These are phyloP conservation scores for Leccinum variicolor DNA, from an alignment of 768 basidiomycete species.

Conservation along the genomic window DNA sequence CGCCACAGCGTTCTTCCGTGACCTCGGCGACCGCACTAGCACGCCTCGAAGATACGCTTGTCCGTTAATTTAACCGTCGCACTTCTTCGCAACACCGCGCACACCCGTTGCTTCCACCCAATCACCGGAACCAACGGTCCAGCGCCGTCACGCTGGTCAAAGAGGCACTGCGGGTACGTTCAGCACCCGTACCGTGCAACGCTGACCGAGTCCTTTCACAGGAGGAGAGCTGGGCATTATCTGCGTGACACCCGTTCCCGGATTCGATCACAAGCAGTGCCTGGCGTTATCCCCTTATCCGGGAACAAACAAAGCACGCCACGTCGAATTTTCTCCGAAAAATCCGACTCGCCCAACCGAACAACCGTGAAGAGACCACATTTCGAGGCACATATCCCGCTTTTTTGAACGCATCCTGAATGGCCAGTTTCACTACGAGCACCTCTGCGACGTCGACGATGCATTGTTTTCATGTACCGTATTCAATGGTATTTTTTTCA, in stretches of 20 bases:
- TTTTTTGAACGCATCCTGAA: conserved; percentile 13
- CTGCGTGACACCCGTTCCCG: conserved; percentile 2
- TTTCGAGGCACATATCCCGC: background rate
- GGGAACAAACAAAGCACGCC: conserved; percentile 31
- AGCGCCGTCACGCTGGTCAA: background rate
- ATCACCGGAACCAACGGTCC: conserved; percentile 18
- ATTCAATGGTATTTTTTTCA: conserved; percentile 31
- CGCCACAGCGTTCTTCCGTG: background rate
- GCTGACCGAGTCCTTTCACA: conserved; percentile 5
- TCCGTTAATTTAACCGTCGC: conserved; percentile 23
- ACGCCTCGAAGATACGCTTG: conserved; percentile 7
- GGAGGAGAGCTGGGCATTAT: conserved; percentile 3
- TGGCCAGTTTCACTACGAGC: conserved; percentile 16
- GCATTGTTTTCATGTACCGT: conserved; percentile 26
- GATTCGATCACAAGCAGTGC: conserved; percentile 25
- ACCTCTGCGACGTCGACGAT: conserved; percentile 19
- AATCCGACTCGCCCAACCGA: conserved; percentile 3
- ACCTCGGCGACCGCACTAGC: conserved; percentile 1
- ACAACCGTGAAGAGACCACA: background rate
- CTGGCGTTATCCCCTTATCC: conserved; percentile 27
- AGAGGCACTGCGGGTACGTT: conserved; percentile 14
- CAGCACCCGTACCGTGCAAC: background rate
- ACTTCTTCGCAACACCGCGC: conserved; percentile 13
- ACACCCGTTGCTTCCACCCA: conserved; percentile 18
- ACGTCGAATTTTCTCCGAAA: conserved; percentile 9